phyloP scores from a whole-genome alignment of 441 rosid species.

The Mallotus repandus region DNA sequence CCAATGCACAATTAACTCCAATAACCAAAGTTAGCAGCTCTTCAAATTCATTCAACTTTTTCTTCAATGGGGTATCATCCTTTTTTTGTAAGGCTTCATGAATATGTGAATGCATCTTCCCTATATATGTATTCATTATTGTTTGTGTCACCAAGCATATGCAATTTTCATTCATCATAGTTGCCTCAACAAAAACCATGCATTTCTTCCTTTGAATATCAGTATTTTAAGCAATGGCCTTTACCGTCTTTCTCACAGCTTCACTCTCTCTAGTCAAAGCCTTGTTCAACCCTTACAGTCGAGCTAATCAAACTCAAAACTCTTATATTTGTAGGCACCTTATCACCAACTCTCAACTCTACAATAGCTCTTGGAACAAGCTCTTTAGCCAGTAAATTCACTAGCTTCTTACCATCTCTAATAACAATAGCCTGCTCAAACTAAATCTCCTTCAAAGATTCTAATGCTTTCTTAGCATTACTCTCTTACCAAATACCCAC shows the following conservation, averaged over 20 bases:
- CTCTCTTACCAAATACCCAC: no score
- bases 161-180: constrained; percentile 78
- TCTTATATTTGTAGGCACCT: constrained; percentile 91
- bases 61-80: constrained; percentile 86
- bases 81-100: constrained; percentile 74
- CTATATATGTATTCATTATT: constrained; percentile 81
- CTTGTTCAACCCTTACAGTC: constrained; percentile 74
- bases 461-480: no score
- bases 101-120: constrained; percentile 82
- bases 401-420: no score
- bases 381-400: no score
- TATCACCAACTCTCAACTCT: constrained; percentile 84
- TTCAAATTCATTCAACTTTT: constrained; percentile 83
- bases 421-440: no score
- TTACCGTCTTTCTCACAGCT: constrained; percentile 73
- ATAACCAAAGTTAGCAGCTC: constrained; percentile 74
- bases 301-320: constrained; percentile 71
- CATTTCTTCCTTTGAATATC: constrained; percentile 89
- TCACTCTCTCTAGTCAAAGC: constrained; percentile 96
- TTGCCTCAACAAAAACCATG: constrained; percentile 79
- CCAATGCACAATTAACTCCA: constrained; percentile 62
- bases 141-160: constrained; percentile 67
- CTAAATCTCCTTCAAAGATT: no score
- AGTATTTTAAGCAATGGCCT: constrained; percentile 53
- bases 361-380: constrained; percentile 93